phyloP scores from a whole-genome alignment of 768 basidiomycete genomes.

The Termitomyces sp. region DNA sequence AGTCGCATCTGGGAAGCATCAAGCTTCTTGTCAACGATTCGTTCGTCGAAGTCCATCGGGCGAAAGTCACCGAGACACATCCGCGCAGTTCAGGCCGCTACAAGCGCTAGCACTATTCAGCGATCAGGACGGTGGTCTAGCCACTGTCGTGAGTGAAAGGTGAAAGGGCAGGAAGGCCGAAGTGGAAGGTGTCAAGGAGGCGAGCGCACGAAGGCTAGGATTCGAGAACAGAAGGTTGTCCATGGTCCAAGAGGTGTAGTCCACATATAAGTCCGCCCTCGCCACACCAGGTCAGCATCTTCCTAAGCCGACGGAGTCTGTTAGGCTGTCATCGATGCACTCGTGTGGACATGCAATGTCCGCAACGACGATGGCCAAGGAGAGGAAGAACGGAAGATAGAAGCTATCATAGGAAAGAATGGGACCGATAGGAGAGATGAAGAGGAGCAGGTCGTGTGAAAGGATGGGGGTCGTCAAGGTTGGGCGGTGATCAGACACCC shows the following conservation, averaged over 20 bases:
- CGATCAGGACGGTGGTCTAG: conserved; percentile 31
- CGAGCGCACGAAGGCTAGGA: conserved; percentile 11
- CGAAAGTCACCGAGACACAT: conserved; percentile 10
- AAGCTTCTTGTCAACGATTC: conserved; percentile 22
- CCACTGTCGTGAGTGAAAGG: conserved; percentile 21
- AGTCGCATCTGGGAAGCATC: conserved; percentile 25
- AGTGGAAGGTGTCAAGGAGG: conserved; percentile 15
- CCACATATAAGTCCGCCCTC: conserved; percentile 22
- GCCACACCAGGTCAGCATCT: conserved; percentile 23
- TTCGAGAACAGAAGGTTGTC: conserved; percentile 13
- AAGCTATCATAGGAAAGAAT: conserved; percentile 21
- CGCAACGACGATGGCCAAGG: conserved; percentile 19
- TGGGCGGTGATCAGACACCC: conserved; percentile 41
- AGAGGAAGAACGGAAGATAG: conserved; percentile 7
- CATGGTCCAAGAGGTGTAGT: conserved; percentile 18
- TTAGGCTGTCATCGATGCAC: conserved; percentile 16
- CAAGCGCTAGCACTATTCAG: conserved; percentile 15
- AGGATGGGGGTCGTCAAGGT: conserved; percentile 9
- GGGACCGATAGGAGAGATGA: conserved; percentile 8
- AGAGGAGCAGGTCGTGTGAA: conserved; percentile 11
- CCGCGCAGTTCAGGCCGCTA: conserved; percentile 6
- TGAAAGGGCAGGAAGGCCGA: conserved; percentile 16
- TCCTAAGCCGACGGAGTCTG: conserved; percentile 20
- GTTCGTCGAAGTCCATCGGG: conserved; percentile 11
- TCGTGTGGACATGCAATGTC: conserved; percentile 33